These are phyloP conservation scores for Physcomitrellopsis africana DNA, from an alignment of 225 moss, liverwort and hornwort species.

Conservation along the genomic window DNA sequence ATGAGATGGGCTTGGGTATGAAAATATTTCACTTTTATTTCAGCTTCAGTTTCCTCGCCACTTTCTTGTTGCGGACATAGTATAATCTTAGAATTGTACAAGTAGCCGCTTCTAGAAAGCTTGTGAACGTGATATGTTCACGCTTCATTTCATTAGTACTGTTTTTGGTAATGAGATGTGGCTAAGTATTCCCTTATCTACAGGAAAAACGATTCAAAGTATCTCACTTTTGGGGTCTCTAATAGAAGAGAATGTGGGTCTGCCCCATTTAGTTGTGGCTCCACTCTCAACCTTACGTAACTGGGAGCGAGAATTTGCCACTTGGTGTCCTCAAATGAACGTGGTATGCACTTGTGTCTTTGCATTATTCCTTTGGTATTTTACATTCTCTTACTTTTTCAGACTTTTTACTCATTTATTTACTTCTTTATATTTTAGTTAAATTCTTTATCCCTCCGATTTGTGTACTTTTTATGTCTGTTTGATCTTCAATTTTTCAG, in stretches of 20 bases:
- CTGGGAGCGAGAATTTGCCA: constrained; percentile 86
- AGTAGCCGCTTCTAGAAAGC: neutral
- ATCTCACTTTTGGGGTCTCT: constrained; percentile 69
- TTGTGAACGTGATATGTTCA: constrained; percentile 9
- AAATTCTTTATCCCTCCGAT: neutral
- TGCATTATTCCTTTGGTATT: neutral
- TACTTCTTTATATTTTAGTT: too few relatives aligned
- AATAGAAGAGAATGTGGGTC: constrained; percentile 65
- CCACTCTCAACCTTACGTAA: constrained; percentile 77
- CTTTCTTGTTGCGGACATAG: neutral
- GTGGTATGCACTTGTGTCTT: constrained; percentile 51
- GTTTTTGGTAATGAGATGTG: constrained; percentile 6
- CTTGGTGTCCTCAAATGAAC: constrained; percentile 85
- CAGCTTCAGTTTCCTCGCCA: neutral
- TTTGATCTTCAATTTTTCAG: neutral
- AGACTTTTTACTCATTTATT: neutral
- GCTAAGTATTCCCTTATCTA: constrained; percentile 7
- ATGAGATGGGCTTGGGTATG: constrained; percentile 84
- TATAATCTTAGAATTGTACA: neutral
- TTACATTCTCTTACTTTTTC: constrained; percentile 5
- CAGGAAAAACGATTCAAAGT: constrained; percentile 89
- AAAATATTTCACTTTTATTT: neutral
- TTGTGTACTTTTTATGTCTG: neutral
- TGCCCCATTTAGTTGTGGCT: constrained; percentile 81
- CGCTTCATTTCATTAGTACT: neutral